phyloP scores from a whole-genome alignment of 2,329 filamentous ascomycete species.

The Arachnomyces sp. region DNA sequence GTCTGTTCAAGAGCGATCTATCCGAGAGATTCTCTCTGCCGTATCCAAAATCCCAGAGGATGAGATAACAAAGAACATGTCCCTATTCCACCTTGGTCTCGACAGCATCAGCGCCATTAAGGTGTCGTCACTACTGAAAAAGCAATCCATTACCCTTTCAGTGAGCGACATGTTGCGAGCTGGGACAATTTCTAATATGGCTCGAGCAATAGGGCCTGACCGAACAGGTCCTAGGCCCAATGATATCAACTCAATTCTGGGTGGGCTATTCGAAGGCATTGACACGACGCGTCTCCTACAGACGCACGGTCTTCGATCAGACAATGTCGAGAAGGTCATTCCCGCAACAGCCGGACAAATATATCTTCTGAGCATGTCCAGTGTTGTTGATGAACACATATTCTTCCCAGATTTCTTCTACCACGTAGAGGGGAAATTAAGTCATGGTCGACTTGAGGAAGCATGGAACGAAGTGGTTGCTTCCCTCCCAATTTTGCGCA shows the following conservation, averaged over 20 bases:
- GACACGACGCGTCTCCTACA: conserved; percentile 34
- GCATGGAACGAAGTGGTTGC: conserved; percentile 57
- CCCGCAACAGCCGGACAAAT: conserved; percentile 70
- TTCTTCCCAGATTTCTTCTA: conserved; percentile 72
- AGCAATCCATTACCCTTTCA: conserved; percentile 52
- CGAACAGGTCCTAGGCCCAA: conserved; percentile 12
- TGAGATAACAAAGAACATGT: conserved; percentile 55
- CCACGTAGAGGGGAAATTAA: conserved; percentile 36
- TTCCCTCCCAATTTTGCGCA: conserved; percentile 60
- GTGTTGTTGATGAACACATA: conserved; percentile 55
- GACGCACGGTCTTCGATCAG: conserved; percentile 32
- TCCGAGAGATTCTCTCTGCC: conserved; percentile 42
- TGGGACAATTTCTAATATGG: conserved; percentile 59
- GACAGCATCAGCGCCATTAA: conserved; percentile 93
- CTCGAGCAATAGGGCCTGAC: conserved; percentile 22
- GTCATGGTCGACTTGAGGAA: conserved; percentile 36
- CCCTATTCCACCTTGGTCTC: conserved; percentile 75
- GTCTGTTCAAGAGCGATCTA: conserved; percentile 28
- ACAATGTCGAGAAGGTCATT: conserved; percentile 50
- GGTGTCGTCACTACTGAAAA: conserved; percentile 62
- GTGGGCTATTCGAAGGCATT: conserved; percentile 30
- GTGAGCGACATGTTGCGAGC: conserved; percentile 66
- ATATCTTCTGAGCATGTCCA: conserved; percentile 74
- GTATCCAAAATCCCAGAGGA: conserved; percentile 55
- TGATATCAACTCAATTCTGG: conserved; percentile 16